Conservation (phyloP, 768 basidiomycete genomes). For the Boletales sp. region DNA sequence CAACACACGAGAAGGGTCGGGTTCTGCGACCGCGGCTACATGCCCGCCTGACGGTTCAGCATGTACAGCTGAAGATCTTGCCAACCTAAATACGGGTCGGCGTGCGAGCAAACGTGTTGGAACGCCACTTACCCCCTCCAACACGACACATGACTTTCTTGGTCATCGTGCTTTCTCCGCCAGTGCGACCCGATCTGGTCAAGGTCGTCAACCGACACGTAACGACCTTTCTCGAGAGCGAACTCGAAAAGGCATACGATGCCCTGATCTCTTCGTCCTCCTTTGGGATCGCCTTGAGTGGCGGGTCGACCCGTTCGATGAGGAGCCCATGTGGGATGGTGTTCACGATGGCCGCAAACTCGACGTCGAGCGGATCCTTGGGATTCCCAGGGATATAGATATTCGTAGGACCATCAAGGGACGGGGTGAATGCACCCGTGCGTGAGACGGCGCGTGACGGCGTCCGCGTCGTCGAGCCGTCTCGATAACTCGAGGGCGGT, state of each 20-base stretch:
- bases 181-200: conserved; percentile 50
- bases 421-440: conserved; percentile 60
- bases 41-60: conserved; percentile 70
- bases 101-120: conserved; percentile 1
- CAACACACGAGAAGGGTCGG: neutral
- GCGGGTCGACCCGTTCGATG: conserved; percentile 79
- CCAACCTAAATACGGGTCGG: conserved; percentile 49
- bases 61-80: conserved; percentile 77
- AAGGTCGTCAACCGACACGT: conserved; percentile 79
- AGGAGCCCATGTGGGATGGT: conserved; percentile 72
- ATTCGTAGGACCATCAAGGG: conserved; percentile 49
- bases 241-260: conserved; percentile 77
- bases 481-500: conserved; percentile 77
- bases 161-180: conserved; percentile 40
- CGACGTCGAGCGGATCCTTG: conserved; percentile 78
- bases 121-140: conserved; percentile 67
- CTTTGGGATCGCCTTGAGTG: conserved; percentile 57
- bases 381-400: conserved; percentile 62
- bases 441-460: conserved; percentile 68
- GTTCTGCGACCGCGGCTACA: conserved; percentile 34
- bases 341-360: conserved; percentile 75
- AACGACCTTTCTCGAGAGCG: conserved; percentile 69
- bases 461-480: conserved; percentile 49
- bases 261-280: conserved; percentile 80
- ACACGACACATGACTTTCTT: conserved; percentile 93